These are phyloP conservation scores for Neurospora crassa DNA, from an alignment of 2,329 filamentous ascomycete genomes.

Conservation along the genomic window DNA sequence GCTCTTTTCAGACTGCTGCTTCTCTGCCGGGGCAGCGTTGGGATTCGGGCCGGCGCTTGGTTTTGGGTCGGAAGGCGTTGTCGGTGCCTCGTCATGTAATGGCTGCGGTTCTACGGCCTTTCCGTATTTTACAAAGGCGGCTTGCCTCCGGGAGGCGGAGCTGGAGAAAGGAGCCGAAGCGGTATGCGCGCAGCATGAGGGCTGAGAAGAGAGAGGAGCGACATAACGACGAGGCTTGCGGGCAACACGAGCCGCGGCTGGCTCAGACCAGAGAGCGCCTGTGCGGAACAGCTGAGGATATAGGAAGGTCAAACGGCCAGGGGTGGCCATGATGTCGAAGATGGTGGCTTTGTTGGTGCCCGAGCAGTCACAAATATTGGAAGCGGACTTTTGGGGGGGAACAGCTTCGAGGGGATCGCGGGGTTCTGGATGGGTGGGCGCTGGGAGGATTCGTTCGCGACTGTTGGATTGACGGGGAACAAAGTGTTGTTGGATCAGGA, in stretches of 20 bases:
- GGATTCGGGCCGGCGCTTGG: slow-evolving; percentile 25
- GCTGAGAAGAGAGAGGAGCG: slow-evolving; percentile 2
- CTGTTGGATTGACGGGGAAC: neutral
- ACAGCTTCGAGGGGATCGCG: neutral
- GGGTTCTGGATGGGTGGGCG: neutral
- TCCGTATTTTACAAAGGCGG: slow-evolving; percentile 43
- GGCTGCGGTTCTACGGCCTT: slow-evolving; percentile 49
- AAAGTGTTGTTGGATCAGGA: neutral
- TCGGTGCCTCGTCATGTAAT: slow-evolving; percentile 16
- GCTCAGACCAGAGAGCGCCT: slow-evolving; percentile 28
- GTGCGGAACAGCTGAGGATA: slow-evolving; percentile 57
- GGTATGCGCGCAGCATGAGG: neutral
- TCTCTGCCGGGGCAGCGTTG: slow-evolving; percentile 22
- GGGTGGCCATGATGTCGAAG: slow-evolving; percentile 42
- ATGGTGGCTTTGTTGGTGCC: slow-evolving; percentile 7
- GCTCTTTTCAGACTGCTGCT: neutral
- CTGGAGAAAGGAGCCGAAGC: slow-evolving; percentile 27
- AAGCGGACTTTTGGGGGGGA: neutral
- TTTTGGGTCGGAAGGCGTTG: slow-evolving; percentile 21
- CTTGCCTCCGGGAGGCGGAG: slow-evolving; percentile 27
- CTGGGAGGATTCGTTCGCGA: neutral
- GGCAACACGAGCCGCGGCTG: slow-evolving; percentile 26
- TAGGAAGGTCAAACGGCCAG: slow-evolving; percentile 52
- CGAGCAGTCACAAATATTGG: neutral
- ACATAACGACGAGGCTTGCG: slow-evolving; percentile 4